phyloP scores from a whole-genome alignment of 2,329 filamentous ascomycete genomes.

The Alternaria rosae region DNA sequence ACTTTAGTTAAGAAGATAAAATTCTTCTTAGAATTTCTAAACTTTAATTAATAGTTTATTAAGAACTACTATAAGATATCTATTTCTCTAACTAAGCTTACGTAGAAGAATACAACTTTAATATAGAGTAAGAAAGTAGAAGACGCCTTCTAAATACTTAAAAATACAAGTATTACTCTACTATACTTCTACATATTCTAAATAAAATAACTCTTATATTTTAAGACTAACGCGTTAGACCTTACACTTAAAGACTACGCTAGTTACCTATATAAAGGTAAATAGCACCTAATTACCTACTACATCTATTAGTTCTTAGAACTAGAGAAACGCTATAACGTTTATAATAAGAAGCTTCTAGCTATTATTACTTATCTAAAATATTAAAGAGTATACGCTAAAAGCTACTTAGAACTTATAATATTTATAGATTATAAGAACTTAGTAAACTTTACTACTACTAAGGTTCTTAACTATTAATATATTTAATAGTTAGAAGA shows the following conservation, averaged over 20 bases:
- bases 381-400: too few species aligned
- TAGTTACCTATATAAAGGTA: constrained; percentile 9
- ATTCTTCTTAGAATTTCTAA: constrained; percentile 41
- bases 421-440: too few species aligned
- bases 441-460: too few species aligned
- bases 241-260: not conserved
- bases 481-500: too few species aligned
- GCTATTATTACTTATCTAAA: too few species aligned
- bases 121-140: not conserved
- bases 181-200: constrained; percentile 20
- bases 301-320: constrained; percentile 28
- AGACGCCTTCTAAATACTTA: too few species aligned
- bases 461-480: too few species aligned
- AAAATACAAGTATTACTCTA: constrained; percentile 25
- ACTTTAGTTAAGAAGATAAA: constrained; percentile 23
- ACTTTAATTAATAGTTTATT: constrained; percentile 46
- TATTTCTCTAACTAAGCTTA: constrained; percentile 11
- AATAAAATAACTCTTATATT: not conserved
- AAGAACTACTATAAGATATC: constrained; percentile 7
- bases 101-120: not conserved
- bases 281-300: constrained; percentile 23
- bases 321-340: constrained; percentile 41
- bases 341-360: too few species aligned
- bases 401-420: too few species aligned
- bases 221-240: constrained; percentile 36